Evolutionary conservation across 169 alveolate genomes (phyloP).

Genomic region (Cryptosporidium viatorum): DNA sequence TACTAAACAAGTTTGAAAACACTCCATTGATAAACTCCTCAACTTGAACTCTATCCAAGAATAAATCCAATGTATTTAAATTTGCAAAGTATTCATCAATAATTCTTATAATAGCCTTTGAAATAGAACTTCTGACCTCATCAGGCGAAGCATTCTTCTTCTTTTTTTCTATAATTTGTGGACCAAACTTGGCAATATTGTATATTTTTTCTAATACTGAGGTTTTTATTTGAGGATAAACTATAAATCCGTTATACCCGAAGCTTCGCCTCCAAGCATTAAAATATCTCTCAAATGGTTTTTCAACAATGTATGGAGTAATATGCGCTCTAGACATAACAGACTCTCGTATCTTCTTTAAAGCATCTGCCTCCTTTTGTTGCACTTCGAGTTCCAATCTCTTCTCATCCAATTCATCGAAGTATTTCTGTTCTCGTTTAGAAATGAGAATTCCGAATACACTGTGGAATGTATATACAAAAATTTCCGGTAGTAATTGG

Average conservation of each 20-base stretch:
- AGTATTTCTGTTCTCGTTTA: slow-evolving; percentile 31
- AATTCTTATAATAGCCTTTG: slow-evolving; percentile 48
- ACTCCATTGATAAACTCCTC: slow-evolving; percentile 68
- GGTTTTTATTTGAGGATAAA: slow-evolving; percentile 23
- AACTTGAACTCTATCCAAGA: slow-evolving; percentile 72
- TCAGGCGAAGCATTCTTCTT: slow-evolving; percentile 39
- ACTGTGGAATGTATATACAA: slow-evolving; percentile 5
- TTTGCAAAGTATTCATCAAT: slow-evolving; percentile 75
- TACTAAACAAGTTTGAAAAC: slow-evolving; percentile 43
- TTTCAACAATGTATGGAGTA: slow-evolving; percentile 40
- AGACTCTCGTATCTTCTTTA: slow-evolving; percentile 10
- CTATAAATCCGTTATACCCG: slow-evolving; percentile 44
- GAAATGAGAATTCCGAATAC: slow-evolving; percentile 16
- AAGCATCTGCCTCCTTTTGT: slow-evolving; percentile 15
- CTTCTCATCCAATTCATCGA: slow-evolving; percentile 10
- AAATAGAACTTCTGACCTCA: slow-evolving; percentile 34
- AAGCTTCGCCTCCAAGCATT: slow-evolving; percentile 74
- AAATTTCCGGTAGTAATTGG: slow-evolving; percentile 24
- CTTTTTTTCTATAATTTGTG: slow-evolving; percentile 52
- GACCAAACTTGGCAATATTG: slow-evolving; percentile 58
- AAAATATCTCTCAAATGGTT: slow-evolving; percentile 44
- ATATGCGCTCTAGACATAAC: slow-evolving; percentile 24
- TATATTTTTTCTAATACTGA: slow-evolving; percentile 37
- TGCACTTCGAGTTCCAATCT: slow-evolving; percentile 32
- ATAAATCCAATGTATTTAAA: slow-evolving; percentile 51